Base-by-base conservation (phyloP, 1,284 basidiomycete species). In the Malassezia furfur region DNA sequence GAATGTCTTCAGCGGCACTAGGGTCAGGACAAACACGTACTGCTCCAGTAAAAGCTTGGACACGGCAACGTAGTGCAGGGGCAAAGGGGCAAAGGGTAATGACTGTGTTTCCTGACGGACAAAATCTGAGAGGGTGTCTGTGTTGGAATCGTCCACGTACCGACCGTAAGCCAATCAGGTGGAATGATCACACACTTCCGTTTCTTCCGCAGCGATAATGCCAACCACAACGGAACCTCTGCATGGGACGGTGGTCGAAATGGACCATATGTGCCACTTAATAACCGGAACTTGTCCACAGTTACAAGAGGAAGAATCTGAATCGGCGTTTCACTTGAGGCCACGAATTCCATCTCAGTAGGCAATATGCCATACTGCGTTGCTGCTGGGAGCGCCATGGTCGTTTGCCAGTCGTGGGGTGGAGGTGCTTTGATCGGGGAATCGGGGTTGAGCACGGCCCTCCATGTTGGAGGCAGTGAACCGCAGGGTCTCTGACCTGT, bases 211-310 rank as follows among this genome's bases (percentile, higher is more conserved):
- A 98, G 79, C 66, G 93, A 89, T 6, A 88, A 78, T 0, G 91
- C 93, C 77, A 98, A 85, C 94, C 93, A 98, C 5, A 96, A 79
- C 0, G 94, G 94, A 10, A 96, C 83, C 57, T 80, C 80, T 21
- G 85, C 80, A 72, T 86, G 86, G 41, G 82, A 81, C 11, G 93
- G 91, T 6, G 94, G 93, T 12, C 84, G 80, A 50, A 98, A 83
- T 10, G 94, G 93, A 1, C 94, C 94, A 68, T 91, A 96, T 36
- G 70, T 61, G 10, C 70, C 72, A 11, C 62, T 63, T 21, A 74
- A 57, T 5, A 74, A 59, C 1, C 72, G 63, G 6, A 72, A 67
- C 1, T 64, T 60, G 50, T 74, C 70, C 17, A 72, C 57, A n/a
- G 63, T 60, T 3, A 64, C 55, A 12, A 68, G 60, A 0, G 72